A percentile compares a stretch with the other conserved stretches of the same genome.
Conservation (phyloP, 169 alveolate species). For the Neospora caninum region DNA sequence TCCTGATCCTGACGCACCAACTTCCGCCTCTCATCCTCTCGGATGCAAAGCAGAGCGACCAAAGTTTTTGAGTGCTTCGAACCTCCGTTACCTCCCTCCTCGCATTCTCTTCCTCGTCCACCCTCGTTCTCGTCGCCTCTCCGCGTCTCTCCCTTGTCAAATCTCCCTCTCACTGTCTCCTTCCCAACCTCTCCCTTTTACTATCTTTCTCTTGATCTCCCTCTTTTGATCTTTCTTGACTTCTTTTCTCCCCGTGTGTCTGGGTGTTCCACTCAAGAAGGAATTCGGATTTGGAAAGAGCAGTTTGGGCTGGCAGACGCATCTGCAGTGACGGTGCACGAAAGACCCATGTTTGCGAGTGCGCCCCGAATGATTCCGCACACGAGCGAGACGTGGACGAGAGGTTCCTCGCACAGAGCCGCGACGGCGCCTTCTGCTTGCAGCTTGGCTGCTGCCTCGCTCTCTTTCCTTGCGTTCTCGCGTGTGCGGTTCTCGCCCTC, state of each 20-base stretch:
- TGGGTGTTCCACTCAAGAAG: not conserved
- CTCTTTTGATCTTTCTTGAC: too few relatives aligned
- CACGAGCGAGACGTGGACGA: slow-evolving; percentile 68
- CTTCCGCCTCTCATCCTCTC: not conserved
- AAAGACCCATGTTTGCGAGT: slow-evolving; percentile 71
- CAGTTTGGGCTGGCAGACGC: slow-evolving; percentile 71
- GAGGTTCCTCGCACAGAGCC: slow-evolving; percentile 56
- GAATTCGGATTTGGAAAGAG: slow-evolving; percentile 63
- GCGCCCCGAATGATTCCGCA: slow-evolving; percentile 79
- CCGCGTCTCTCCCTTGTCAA: too few relatives aligned
- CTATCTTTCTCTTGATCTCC: too few relatives aligned
- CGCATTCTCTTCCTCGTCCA: not conserved
- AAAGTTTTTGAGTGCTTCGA: too few relatives aligned
- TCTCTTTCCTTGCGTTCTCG: not conserved
- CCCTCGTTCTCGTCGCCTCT: not conserved
- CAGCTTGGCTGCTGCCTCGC: not conserved
- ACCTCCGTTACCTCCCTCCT: not conserved
- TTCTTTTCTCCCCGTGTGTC: too few relatives aligned
- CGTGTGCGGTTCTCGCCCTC: not conserved
- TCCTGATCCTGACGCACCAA: too few relatives aligned
- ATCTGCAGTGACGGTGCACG: slow-evolving; percentile 77
- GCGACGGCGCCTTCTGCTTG: slow-evolving; percentile 13
- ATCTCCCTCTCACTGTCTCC: not conserved
- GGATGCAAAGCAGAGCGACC: too few relatives aligned
- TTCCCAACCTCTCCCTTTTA: not conserved